Conservation (phyloP, 2,329 filamentous ascomycete species). For the Venturia nashicola region DNA sequence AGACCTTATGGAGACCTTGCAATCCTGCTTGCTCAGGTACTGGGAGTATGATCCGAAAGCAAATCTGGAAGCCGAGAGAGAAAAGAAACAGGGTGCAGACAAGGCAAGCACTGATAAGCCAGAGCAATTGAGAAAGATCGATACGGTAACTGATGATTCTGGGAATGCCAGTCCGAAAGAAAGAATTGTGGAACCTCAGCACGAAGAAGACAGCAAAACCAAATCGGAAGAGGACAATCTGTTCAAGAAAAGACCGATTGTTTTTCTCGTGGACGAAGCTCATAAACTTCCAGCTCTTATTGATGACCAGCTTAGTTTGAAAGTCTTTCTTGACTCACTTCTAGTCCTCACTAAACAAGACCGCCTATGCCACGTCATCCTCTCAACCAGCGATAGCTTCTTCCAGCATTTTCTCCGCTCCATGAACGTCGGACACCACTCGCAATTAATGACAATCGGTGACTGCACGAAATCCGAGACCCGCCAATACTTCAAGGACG, state of each 20-base stretch:
- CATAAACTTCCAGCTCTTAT: conserved; percentile 4
- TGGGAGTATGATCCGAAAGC: conserved; percentile 7
- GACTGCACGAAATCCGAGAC: conserved; percentile 6
- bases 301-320: conserved; percentile 1
- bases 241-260: conserved; percentile 3
- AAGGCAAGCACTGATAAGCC: background rate
- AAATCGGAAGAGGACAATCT: background rate
- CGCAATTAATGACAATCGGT: background rate
- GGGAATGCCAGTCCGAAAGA: background rate
- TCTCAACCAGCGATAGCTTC: conserved; percentile 3
- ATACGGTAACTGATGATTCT: background rate
- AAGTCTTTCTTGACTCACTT: conserved; percentile 7
- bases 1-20: conserved; percentile 4
- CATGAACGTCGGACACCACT: conserved; percentile 7
- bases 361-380: conserved; percentile 5
- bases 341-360: conserved; percentile 8
- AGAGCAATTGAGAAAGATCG: background rate
- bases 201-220: background rate
- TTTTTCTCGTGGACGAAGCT: conserved; percentile 5
- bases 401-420: conserved; percentile 8
- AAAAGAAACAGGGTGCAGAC: background rate
- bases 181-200: background rate
- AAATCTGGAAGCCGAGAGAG: background rate
- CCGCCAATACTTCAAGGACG: background rate
- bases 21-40: background rate